Base-by-base conservation (phyloP, 2,329 filamentous ascomycete genomes). In the Plectosphaerella sp. region DNA sequence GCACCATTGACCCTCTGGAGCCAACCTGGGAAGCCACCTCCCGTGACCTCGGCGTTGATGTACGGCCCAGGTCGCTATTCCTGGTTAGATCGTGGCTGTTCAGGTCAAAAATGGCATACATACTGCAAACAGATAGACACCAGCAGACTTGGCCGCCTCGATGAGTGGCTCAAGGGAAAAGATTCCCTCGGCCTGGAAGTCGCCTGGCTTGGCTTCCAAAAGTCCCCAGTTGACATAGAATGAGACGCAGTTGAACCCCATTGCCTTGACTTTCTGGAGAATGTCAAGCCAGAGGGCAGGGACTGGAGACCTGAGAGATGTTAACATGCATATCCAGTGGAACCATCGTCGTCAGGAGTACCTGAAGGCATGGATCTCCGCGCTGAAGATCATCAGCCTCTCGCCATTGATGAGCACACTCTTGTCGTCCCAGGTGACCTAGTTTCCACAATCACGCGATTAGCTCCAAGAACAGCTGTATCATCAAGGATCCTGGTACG, bases 11-110 rank as follows among this genome's bases (percentile, higher is more conserved):
- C 68, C 15, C 85, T 73, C 63, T 86, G 81, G 8, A 89, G 66
- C 87, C 87, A 90, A 7, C 86, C 87, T 0, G 87, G 87, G 56
- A 86, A 89, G 0, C 87, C 87, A 55, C 87, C 87, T 6, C 86
- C 86, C 15, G 76, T 79, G 1, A 71, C 77, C 64, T 90, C 87
- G 0, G 87, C 86, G 57, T 89, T 89, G 70, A 89, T 87, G 47
- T 88, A 87, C 0, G 83, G 83, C 0, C 84, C 82, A 1, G 83
- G 83, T 1, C 76, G 74, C 55, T 57, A 2, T 50, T 11, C 36
- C 11, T 9, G 22, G 5, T 47, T n/a, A 47, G 20, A 9, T 14
- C 20, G 14, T 15, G 15, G 11, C 5, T 11, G 12, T 36, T n/a
- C 7, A 12, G 7, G 28, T 14, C 24, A 14, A 5, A 45, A 41